These are phyloP conservation scores for Pyricularia sp. DNA, from an alignment of 2,329 filamentous ascomycete genomes.

Conservation along the genomic window DNA sequence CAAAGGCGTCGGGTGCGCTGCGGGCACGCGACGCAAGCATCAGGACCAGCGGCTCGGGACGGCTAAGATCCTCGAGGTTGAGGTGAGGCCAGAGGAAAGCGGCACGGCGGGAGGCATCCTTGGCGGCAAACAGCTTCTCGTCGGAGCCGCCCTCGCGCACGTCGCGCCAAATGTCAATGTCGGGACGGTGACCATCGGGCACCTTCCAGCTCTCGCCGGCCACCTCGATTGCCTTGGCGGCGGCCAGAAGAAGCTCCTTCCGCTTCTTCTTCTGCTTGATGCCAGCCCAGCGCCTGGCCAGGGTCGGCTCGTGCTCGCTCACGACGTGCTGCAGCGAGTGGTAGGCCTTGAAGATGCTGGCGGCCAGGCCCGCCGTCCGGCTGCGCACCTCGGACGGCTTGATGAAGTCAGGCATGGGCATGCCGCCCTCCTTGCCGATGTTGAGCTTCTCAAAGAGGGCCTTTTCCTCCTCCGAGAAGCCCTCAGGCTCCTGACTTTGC, in stretches of 20 bases:
- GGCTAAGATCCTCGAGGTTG: slow-evolving; percentile 8
- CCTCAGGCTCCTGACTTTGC: slow-evolving; percentile 7
- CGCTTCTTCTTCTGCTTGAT: slow-evolving; percentile 10
- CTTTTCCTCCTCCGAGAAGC: slow-evolving; percentile 11
- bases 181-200: slow-evolving; percentile 8
- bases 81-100: slow-evolving; percentile 11
- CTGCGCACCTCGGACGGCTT: slow-evolving; percentile 10
- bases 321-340: slow-evolving; percentile 29
- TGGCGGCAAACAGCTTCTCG: slow-evolving; percentile 4
- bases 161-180: slow-evolving; percentile 9
- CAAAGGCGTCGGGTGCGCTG: slow-evolving; percentile 7
- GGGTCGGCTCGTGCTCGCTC: slow-evolving; percentile 37
- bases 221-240: background rate
- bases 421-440: slow-evolving; percentile 10
- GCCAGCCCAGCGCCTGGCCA: slow-evolving; percentile 40
- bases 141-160: slow-evolving; percentile 7
- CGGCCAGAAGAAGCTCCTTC: slow-evolving; percentile 5
- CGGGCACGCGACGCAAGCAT: slow-evolving; percentile 6
- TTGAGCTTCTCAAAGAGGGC: slow-evolving; percentile 11
- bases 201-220: background rate
- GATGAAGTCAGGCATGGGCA: slow-evolving; percentile 11
- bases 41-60: slow-evolving; percentile 7
- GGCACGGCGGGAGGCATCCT: slow-evolving; percentile 8
- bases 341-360: slow-evolving; percentile 9
- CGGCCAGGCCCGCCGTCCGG: slow-evolving; percentile 5